Percentiles rank a stretch among this genome's conserved stretches.
phyloP scores from a whole-genome alignment of 2,329 filamentous ascomycete species.

The Zymoseptoria tritici region DNA sequence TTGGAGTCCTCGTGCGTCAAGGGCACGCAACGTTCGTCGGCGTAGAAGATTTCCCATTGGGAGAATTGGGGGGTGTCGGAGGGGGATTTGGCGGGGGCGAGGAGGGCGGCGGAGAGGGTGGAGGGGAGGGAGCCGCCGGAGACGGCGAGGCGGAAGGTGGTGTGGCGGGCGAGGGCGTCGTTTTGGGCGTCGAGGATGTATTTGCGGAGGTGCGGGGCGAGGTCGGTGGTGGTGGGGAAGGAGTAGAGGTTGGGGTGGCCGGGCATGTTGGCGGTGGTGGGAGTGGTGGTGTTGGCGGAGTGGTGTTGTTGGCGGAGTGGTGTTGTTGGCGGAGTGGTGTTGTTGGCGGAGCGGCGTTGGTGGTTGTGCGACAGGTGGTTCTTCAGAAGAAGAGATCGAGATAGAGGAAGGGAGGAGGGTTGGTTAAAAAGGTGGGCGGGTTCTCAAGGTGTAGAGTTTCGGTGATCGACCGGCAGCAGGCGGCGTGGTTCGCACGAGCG shows the following conservation, averaged over 20 bases:
- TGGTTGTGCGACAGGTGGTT: not conserved
- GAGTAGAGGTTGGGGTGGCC: constrained; percentile 61
- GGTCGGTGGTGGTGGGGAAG: constrained; percentile 63
- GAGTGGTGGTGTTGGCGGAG: not conserved
- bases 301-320: too few relatives aligned
- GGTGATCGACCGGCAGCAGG: too few relatives aligned
- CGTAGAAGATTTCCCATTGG: constrained; percentile 98
- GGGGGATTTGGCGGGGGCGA: constrained; percentile 42
- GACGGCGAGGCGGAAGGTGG: constrained; percentile 81
- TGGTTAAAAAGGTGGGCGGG: too few relatives aligned
- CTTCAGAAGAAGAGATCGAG: not conserved
- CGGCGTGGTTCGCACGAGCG: too few relatives aligned
- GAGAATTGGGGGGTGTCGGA: constrained; percentile 65
- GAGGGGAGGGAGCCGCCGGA: constrained; percentile 91
- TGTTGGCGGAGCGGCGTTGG: too few relatives aligned
- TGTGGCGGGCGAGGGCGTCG: constrained; percentile 70
- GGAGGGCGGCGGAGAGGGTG: constrained; percentile 75
- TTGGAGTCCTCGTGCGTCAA: constrained; percentile 92
- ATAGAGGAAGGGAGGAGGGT: not conserved
- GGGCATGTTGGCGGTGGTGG: constrained; percentile 23
- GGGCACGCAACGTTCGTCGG: constrained; percentile 90
- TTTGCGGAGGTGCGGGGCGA: constrained; percentile 69
- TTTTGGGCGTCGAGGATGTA: constrained; percentile 80
- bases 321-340: too few relatives aligned
- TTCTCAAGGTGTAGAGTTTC: too few relatives aligned